Evolutionary conservation across 495 filamentous ascomycete species (phyloP).

Genomic region (Aspergillus avenaceus): DNA sequence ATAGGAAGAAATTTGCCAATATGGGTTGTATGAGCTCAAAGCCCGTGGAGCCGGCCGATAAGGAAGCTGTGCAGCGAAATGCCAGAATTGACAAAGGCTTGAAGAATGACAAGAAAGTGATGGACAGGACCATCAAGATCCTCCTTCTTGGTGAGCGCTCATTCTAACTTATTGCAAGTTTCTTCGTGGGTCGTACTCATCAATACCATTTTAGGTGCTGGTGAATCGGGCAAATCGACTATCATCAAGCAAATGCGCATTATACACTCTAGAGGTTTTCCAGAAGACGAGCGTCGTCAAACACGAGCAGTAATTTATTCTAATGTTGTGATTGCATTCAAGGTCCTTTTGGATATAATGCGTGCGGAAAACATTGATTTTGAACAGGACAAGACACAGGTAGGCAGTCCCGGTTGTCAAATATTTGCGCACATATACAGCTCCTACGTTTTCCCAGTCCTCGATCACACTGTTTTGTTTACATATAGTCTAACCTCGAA

Average conservation of each 20-base stretch:
- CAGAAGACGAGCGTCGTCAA: conserved; percentile 84
- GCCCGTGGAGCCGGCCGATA: conserved; percentile 34
- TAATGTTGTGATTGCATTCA: conserved; percentile 85
- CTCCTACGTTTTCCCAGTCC: no score
- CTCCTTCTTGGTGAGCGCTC: conserved; percentile 66
- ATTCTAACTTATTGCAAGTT: no score
- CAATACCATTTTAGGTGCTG: conserved; percentile 63
- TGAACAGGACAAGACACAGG: conserved; percentile 72
- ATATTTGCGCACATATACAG: background rate
- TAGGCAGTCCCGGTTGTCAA: conserved; percentile 23
- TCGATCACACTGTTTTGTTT: no score
- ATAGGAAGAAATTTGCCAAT: conserved; percentile 5
- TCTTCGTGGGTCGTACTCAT: conserved; percentile 5
- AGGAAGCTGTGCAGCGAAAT: conserved; percentile 38
- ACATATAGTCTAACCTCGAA: conserved; percentile 6
- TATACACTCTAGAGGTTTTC: conserved; percentile 92
- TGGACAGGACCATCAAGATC: conserved; percentile 78
- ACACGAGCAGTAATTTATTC: conserved; percentile 93
- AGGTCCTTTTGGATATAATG: conserved; percentile 91
- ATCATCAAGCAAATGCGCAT: conserved; percentile 99
- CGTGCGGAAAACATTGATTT: conserved; percentile 74
- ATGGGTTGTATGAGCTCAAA: conserved; percentile 47
- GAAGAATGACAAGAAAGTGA: conserved; percentile 75
- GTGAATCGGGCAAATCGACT: conserved; percentile 96
- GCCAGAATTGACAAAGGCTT: conserved; percentile 72